These are phyloP conservation scores for Saturnispora zaruensis DNA, from an alignment of 805 yeast species.

Conservation along the genomic window DNA sequence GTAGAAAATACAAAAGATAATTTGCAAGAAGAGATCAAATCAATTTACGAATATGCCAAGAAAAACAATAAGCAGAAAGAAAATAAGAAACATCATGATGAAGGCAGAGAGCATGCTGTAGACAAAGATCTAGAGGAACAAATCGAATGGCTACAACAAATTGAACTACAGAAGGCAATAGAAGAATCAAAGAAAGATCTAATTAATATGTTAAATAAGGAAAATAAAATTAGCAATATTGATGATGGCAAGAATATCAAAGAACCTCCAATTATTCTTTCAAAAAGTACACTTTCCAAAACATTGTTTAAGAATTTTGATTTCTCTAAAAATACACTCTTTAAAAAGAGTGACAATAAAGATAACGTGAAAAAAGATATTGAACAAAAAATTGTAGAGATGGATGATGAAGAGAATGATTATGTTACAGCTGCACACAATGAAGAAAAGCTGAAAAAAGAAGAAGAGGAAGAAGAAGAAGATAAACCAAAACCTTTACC, in stretches of 20 bases:
- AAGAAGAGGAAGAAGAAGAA: constrained; percentile 14
- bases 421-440: constrained; percentile 7
- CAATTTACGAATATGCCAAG: constrained; percentile 27
- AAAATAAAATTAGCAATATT: constrained; percentile 8
- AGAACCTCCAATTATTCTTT: constrained; percentile 19
- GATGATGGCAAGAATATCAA: neutral
- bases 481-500: constrained; percentile 16
- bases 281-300: constrained; percentile 17
- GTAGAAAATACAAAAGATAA: constrained; percentile 9
- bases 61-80: constrained; percentile 17
- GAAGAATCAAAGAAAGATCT: constrained; percentile 40
- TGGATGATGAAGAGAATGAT: neutral
- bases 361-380: neutral
- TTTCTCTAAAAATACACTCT: constrained; percentile 1
- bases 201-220: constrained; percentile 20
- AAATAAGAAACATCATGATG: constrained; percentile 14
- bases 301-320: constrained; percentile 8
- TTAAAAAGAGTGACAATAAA: neutral
- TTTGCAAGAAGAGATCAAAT: constrained; percentile 26
- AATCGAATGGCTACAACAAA: constrained; percentile 18
- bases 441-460: neutral
- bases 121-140: constrained; percentile 14
- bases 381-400: neutral
- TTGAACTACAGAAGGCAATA: constrained; percentile 37
- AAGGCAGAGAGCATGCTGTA: constrained; percentile 9